A percentile compares a stretch with the other conserved stretches of the same genome.
Conservation (phyloP, 1,139 yeast species). For the Kodamaea arcana region DNA sequence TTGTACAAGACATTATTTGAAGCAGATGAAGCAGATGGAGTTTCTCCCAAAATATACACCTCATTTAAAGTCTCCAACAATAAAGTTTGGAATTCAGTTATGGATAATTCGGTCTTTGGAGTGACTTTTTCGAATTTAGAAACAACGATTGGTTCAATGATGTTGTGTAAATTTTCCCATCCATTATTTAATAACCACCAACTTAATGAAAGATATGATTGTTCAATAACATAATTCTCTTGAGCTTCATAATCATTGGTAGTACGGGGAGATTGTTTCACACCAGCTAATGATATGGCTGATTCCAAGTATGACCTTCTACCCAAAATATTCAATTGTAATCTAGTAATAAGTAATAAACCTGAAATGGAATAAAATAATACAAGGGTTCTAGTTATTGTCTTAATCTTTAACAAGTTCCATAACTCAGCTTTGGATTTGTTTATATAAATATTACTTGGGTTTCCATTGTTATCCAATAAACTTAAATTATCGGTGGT, state of each 20-base stretch:
- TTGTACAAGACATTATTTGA: conserved; percentile 22
- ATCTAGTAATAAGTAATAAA: conserved; percentile 68
- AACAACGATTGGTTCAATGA: conserved; percentile 55
- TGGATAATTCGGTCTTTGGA: conserved; percentile 67
- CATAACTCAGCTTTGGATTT: conserved; percentile 76
- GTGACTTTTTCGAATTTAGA: conserved; percentile 59
- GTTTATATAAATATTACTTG: conserved; percentile 22
- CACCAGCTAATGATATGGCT: conserved; percentile 64
- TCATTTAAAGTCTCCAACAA: conserved; percentile 17
- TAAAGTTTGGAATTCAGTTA: conserved; percentile 49
- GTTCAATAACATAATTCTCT: conserved; percentile 58
- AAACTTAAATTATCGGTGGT: conserved; percentile 40
- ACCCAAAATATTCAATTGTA: conserved; percentile 85
- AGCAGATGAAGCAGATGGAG: conserved; percentile 3
- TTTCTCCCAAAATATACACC: conserved; percentile 13
- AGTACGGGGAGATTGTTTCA: conserved; percentile 17
- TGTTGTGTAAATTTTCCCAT: conserved; percentile 56
- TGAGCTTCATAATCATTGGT: conserved; percentile 16
- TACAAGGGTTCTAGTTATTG: conserved; percentile 71
- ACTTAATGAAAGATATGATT: conserved; percentile 78
- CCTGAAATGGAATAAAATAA: conserved; percentile 67
- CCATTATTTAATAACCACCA: conserved; percentile 96
- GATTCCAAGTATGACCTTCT: conserved; percentile 79
- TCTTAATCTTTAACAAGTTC: conserved; percentile 74
- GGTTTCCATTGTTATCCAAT: conserved; percentile 26